Evolutionary conservation across 2,329 filamentous ascomycete species (phyloP), one percentile per base, ranked within the genome.

Genomic region (Metarhizium sp.): DNA sequence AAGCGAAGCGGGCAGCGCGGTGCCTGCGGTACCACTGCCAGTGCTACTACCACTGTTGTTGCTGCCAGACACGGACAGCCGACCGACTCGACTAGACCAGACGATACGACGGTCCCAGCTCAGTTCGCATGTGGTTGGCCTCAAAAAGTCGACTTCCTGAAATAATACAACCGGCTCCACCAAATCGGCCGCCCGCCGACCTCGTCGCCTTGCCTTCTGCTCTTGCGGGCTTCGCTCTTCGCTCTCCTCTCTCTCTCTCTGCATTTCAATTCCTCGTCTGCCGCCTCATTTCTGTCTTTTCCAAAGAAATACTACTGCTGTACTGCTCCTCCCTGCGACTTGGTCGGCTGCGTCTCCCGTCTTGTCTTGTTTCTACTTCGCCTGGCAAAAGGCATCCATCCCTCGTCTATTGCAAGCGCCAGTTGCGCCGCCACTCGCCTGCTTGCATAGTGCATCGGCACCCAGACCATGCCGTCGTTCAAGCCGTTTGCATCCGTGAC

Each of bases 401-500:
- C 45, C 1, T 40, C 32, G 32, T 34, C 32, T 11, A 16, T 48
- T 48, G 45, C 45, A 48, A 48, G 25, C 6, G 30, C 6, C 13
- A 30, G 11, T 43, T 10, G 42, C 51, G 42, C 57, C 18, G 50
- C 45, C 55, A 47, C 13, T 47, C 50, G 38, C 32, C 14, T 36
- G 51, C 48, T 16, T 16, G 32, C 16, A 34, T 34, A 7, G 32
- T 34, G 32, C 8, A 51, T 11, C 46, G 49, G 25, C 51, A 48
- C 8, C 55, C 36, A 50, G 40, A 73, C 65, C 62, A 82, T 82
- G 79, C 78, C 77, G 58, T 78, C 75, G 30, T 80, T 82, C 60
- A 81, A 81, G 55, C 78, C 78, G 49, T 80, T 83, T 62, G 73
- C 73, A 20, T 73, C 76, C 45, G 76, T 78, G 60, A 76, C 74